Conservation (phyloP, 805 yeast genomes). For the Ogataea methylovora region DNA sequence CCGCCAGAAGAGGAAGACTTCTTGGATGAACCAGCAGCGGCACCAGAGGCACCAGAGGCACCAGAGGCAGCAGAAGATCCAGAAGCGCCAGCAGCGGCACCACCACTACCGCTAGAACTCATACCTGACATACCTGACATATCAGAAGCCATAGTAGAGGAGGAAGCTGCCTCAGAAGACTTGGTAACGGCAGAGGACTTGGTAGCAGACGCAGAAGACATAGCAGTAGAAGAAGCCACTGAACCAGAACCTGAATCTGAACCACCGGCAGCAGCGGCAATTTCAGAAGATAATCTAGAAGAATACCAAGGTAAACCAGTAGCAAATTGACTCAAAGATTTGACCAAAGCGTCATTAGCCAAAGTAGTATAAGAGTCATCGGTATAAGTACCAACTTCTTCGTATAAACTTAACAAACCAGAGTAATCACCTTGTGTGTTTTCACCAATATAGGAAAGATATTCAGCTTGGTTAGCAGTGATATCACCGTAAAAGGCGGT, state of each 20-base stretch:
- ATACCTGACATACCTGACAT: constrained; percentile 3
- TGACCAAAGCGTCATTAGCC: constrained; percentile 13
- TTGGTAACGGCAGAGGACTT: constrained; percentile 6
- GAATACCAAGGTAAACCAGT: constrained; percentile 29
- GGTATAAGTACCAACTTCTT: constrained; percentile 29
- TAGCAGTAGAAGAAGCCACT: constrained; percentile 7
- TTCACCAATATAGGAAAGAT: constrained; percentile 24
- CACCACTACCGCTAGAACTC: constrained; percentile 2
- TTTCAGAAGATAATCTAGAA: constrained; percentile 18
- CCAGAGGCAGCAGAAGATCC: constrained; percentile 3
- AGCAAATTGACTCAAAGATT: constrained; percentile 18
- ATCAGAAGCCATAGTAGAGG: constrained; percentile 2
- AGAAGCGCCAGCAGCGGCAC: constrained; percentile 2
- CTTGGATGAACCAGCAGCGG: constrained; percentile 1
- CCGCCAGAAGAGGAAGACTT: constrained; percentile 1
- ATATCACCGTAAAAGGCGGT: constrained; percentile 32
- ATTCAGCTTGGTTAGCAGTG: constrained; percentile 23
- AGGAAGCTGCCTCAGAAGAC: constrained; percentile 4
- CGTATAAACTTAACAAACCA: constrained; percentile 25
- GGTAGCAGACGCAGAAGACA: constrained; percentile 4
- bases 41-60: constrained; percentile 2
- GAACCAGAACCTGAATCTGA: constrained; percentile 6
- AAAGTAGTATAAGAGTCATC: constrained; percentile 39
- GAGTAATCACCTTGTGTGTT: constrained; percentile 20
- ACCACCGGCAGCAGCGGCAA: constrained; percentile 9